Percentiles rank a stretch among this genome's conserved stretches.
Conservation (phyloP, 2,329 filamentous ascomycete species). For the Colletotrichum sp. region DNA sequence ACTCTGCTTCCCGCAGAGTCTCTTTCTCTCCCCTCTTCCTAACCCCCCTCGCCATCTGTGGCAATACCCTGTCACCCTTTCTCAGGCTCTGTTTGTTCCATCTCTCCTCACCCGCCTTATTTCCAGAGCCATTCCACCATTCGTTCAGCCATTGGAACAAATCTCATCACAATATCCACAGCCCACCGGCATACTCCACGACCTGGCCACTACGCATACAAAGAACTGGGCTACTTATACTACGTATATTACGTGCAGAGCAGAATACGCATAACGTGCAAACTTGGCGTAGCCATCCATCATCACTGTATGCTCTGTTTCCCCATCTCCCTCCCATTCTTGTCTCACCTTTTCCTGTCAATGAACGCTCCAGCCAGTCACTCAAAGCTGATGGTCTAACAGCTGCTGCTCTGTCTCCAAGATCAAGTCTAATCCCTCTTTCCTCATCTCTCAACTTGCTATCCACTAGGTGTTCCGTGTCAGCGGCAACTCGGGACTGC, state of each 20-base stretch:
- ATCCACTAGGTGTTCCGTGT: not conserved
- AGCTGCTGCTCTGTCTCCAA: not conserved
- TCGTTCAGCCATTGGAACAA: not conserved
- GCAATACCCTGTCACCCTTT: not conserved
- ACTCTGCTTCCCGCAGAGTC: not conserved
- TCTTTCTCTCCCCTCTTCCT: not conserved
- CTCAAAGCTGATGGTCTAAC: not conserved
- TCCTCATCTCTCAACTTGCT: not conserved
- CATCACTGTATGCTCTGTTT: not conserved
- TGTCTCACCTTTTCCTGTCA: not conserved
- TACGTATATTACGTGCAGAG: not conserved
- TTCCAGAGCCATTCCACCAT: not conserved
- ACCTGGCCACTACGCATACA: not conserved
- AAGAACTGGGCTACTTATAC: not conserved
- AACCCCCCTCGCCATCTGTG: not conserved
- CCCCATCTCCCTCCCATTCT: not conserved
- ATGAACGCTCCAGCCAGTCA: not conserved
- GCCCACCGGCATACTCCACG: not conserved
- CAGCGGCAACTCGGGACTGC: not conserved
- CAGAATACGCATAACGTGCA: not conserved
- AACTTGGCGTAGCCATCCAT: not conserved
- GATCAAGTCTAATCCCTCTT: slow-evolving; percentile 4
- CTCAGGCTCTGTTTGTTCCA: not conserved
- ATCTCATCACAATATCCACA: not conserved
- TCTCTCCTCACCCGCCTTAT: not conserved